Evolutionary conservation across 345 rosid species (phyloP), one percentile per base, ranked within the genome.

Genomic region (Orychophragmus violaceus): DNA sequence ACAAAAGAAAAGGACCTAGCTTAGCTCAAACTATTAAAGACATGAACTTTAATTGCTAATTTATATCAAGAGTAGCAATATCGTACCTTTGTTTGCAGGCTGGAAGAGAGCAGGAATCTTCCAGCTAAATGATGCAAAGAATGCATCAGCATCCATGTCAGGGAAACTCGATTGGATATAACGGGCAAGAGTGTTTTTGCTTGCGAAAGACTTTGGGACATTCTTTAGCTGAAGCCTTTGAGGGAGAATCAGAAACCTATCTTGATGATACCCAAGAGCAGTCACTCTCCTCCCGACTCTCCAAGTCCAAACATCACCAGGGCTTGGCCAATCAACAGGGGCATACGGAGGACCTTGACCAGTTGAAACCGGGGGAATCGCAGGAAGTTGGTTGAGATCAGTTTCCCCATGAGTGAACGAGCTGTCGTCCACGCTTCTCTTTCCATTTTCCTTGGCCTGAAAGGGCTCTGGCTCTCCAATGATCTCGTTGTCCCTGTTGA

Each of bases 111-210:
- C 78, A 5, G 97, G 97, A 49, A 93, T 51, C 74, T 72, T 93
- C 98, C 98, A 93, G 78, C 70, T 73, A 82, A 93, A 93, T 5
- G 94, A 87, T 1, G 83, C 73, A 70, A 90, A 88, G 79, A 90
- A 90, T 0, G 83, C 84, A 32, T 79, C 30, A 23, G 85, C 36
- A 59, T 90, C 86, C 61, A 83, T 85, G 59, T 21, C 24, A 0
- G 96, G 97, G 72, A 82, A 84, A 54, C 56, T 44, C 2, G 79
- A 18, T 18, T 46, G 71, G 12, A 93, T 14, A 71, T 74, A 93
- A 24, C 79, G 82, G 68, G 69, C 86, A 52, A 85, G 73, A 0
- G 90, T 27, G 62, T 70, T 74, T 81, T n/a, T 90, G 79, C 98
- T 88, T 0, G 87, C 87, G 25, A 92, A 89, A 29, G 78, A 6